phyloP scores from a whole-genome alignment of 2,329 filamentous ascomycete species.

The Penicillium concentricum region DNA sequence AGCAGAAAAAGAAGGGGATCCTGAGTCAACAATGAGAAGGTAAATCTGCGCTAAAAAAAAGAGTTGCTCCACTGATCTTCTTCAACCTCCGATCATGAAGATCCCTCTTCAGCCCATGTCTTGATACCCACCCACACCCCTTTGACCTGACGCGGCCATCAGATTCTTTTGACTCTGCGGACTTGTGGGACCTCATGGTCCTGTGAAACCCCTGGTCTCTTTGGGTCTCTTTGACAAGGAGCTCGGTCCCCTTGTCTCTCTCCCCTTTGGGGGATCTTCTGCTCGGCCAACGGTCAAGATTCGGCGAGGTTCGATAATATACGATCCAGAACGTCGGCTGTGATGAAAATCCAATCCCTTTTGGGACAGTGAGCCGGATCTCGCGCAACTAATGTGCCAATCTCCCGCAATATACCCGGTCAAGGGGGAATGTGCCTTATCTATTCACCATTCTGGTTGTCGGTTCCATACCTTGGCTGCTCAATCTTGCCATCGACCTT shows the following conservation, averaged over 20 bases:
- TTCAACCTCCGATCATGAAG: constrained; percentile 3
- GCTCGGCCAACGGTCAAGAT: background rate
- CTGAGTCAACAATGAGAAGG: background rate
- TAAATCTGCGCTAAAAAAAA: background rate
- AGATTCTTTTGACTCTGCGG: constrained; percentile 4
- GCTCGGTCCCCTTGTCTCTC: constrained; percentile 2
- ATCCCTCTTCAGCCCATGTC: background rate
- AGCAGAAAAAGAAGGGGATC: background rate
- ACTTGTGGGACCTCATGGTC: constrained; percentile 9
- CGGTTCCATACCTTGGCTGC: constrained; percentile 1
- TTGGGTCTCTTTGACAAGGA: background rate
- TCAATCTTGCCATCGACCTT: background rate
- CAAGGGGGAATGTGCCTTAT: background rate
- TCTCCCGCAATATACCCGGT: constrained; percentile 1
- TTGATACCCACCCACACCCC: background rate
- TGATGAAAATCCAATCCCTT: background rate
- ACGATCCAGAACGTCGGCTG: constrained; percentile 1
- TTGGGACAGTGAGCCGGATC: background rate
- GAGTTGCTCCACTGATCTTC: constrained; percentile 12
- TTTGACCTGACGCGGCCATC: background rate
- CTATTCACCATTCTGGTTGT: background rate
- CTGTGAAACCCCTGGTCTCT: constrained; percentile 10
- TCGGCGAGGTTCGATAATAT: background rate
- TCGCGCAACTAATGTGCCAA: background rate
- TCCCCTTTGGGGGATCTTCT: background rate